Conservation (phyloP, 1,284 basidiomycete species). For the Nidula niveotomentosa region DNA sequence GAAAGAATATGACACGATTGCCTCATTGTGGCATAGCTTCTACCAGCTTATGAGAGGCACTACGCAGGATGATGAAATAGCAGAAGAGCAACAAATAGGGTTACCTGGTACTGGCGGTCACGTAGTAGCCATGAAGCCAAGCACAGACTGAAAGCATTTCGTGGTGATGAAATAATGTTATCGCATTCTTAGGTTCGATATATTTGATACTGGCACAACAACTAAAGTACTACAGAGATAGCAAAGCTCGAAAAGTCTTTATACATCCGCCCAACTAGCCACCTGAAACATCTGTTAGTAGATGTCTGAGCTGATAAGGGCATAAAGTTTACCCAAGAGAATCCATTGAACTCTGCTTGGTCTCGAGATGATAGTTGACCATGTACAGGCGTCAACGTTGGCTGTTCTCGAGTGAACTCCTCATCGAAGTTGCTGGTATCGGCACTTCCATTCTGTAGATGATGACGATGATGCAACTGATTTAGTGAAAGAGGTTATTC, state of each 20-base stretch:
- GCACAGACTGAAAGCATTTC: slow-evolving; percentile 22
- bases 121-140: slow-evolving; percentile 40
- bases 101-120: slow-evolving; percentile 71
- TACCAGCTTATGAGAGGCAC: slow-evolving; percentile 70
- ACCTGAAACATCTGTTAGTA: slow-evolving; percentile 37
- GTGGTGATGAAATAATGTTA: slow-evolving; percentile 7
- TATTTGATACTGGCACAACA: slow-evolving; percentile 15
- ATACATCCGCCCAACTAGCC: slow-evolving; percentile 73
- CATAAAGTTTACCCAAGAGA: slow-evolving; percentile 76
- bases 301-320: not conserved
- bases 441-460: slow-evolving; percentile 68
- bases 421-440: slow-evolving; percentile 93
- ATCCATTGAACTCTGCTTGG: slow-evolving; percentile 95
- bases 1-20: slow-evolving; percentile 90
- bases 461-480: slow-evolving; percentile 10
- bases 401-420: slow-evolving; percentile 97
- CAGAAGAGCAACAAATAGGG: slow-evolving; percentile 31
- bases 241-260: slow-evolving; percentile 18
- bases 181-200: slow-evolving; percentile 8
- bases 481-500: slow-evolving; percentile 1
- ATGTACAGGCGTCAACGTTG: slow-evolving; percentile 97
- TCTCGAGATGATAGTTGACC: slow-evolving; percentile 91
- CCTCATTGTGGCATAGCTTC: slow-evolving; percentile 84
- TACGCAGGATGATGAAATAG: slow-evolving; percentile 20
- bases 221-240: slow-evolving; percentile 27